Base-by-base conservation (phyloP, 495 filamentous ascomycete genomes). In the Penicillium goetzii region DNA sequence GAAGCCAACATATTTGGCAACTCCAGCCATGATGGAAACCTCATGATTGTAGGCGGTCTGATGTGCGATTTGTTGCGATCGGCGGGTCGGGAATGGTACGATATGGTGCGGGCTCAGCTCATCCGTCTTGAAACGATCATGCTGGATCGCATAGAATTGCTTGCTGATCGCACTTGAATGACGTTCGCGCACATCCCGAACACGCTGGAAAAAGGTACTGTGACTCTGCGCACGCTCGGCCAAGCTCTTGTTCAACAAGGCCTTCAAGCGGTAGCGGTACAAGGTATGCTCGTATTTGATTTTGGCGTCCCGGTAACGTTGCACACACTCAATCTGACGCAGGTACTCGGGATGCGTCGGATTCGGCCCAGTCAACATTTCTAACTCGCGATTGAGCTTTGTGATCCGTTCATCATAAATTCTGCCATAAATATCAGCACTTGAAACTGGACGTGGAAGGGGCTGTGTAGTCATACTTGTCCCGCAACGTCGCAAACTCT, bases 1-100 rank as follows among this genome's bases (percentile, higher is more conserved):
- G 76, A 97, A 98, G 25, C 95, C 95, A 56, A 96, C 86, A 75
- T 97, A 91, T 74, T 97, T 97, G 8, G 93, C 92, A 59, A 98
- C 84, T 21, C 95, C 94, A 9, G 92, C 88, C 59, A 99, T 83
- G 15, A 97, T 84, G 7, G 92, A 93, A 5, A 99, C 92, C 72
- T 99, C 95, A 67, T 88, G 89, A 74, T 97, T 97, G 74, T 97
- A 97, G 49, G 91, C 89, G 43, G 90, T 83, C 68, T 95, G 95
- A 58, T 92, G 88, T 60, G 81, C 81, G 59, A 92, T 86, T 71
- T 90, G 92, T 67, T 90, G 88, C 61, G 86, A 83, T 60, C 87
- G 85, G 45, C 86, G 86, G 38, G 84, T 84, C 21, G 88, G 89
- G 73, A 92, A 95, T 51, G 84, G 85, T 63, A 92, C 86, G 56